phyloP scores from a whole-genome alignment of 2,329 filamentous ascomycete species.

The Verticillium isaacii region DNA sequence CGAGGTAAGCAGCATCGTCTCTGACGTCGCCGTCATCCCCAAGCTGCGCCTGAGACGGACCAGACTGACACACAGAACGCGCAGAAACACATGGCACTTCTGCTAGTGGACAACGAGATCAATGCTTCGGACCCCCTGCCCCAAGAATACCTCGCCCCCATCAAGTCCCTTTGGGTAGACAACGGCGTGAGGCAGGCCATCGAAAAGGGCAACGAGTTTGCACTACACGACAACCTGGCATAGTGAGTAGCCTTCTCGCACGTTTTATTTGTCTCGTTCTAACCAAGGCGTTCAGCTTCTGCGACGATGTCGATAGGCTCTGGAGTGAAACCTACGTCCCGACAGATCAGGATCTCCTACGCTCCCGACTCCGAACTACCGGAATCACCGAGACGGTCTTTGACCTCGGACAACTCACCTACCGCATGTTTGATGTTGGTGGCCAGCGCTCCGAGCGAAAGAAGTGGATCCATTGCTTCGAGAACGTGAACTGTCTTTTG shows the following conservation, averaged over 20 bases:
- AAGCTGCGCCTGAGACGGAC: not conserved
- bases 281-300: constrained; percentile 59
- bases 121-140: constrained; percentile 78
- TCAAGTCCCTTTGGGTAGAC: constrained; percentile 82
- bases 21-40: constrained; percentile 9
- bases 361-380: constrained; percentile 84
- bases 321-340: constrained; percentile 78
- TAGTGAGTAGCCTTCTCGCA: constrained; percentile 59
- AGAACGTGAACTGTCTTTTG: constrained; percentile 86
- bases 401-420: constrained; percentile 85
- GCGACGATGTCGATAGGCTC: constrained; percentile 69
- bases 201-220: constrained; percentile 90
- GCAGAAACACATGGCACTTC: constrained; percentile 72
- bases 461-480: constrained; percentile 97
- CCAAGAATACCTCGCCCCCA: constrained; percentile 69
- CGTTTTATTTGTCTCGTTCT: not conserved
- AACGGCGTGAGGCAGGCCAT: constrained; percentile 82
- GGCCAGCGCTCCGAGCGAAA: constrained; percentile 90
- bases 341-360: constrained; percentile 89
- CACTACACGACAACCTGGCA: constrained; percentile 88
- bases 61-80: not conserved
- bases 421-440: constrained; percentile 95
- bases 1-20: constrained; percentile 51
- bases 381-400: constrained; percentile 96
- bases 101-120: constrained; percentile 78